These are phyloP conservation scores for Kodamaea fungicola DNA, from an alignment of 1,139 yeast genomes.

Conservation along the genomic window DNA sequence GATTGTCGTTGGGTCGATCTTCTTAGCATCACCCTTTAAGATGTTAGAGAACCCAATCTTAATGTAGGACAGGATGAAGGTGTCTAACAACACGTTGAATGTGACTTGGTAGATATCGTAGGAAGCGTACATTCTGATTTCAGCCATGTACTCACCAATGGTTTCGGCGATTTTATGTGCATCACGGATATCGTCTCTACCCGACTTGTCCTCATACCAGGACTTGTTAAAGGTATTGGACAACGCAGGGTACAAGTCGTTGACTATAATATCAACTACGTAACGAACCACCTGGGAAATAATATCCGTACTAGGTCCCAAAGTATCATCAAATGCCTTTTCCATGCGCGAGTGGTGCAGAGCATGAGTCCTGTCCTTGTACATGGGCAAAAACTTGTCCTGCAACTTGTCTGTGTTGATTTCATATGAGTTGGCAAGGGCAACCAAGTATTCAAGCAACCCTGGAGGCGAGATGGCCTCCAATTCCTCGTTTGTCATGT, in stretches of 20 bases:
- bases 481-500: slow-evolving; percentile 44
- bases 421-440: slow-evolving; percentile 80
- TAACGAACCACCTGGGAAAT: slow-evolving; percentile 68
- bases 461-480: slow-evolving; percentile 70
- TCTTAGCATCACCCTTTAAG: slow-evolving; percentile 47
- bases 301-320: slow-evolving; percentile 73
- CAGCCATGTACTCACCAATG: slow-evolving; percentile 69
- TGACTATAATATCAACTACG: slow-evolving; percentile 64
- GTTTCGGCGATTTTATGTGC: slow-evolving; percentile 66
- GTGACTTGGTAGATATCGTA: slow-evolving; percentile 46
- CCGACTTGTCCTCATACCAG: slow-evolving; percentile 44
- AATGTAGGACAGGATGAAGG: slow-evolving; percentile 43
- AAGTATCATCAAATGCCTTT: slow-evolving; percentile 56
- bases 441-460: slow-evolving; percentile 74
- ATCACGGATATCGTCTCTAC: slow-evolving; percentile 33
- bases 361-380: slow-evolving; percentile 63
- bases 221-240: slow-evolving; percentile 37
- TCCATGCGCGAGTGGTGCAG: slow-evolving; percentile 57
- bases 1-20: slow-evolving; percentile 57
- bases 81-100: slow-evolving; percentile 41
- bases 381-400: slow-evolving; percentile 67
- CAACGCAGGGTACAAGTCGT: slow-evolving; percentile 54
- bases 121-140: slow-evolving; percentile 50
- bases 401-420: slow-evolving; percentile 79
- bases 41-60: slow-evolving; percentile 45